phyloP scores from a whole-genome alignment of 768 basidiomycete genomes.

The Astraeus odoratus region DNA sequence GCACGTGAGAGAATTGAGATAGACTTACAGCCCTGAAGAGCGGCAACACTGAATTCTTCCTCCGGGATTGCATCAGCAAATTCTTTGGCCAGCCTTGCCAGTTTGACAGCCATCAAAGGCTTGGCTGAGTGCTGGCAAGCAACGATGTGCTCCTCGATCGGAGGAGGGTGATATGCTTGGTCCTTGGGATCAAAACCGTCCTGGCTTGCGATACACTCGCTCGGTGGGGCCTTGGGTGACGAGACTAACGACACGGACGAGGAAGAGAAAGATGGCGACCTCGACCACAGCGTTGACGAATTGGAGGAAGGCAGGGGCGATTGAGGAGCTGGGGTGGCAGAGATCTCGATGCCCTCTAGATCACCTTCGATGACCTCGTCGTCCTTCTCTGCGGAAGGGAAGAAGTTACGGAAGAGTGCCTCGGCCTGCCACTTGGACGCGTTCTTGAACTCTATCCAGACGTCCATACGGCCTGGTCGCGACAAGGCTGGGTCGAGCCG shows the following conservation, averaged over 20 bases:
- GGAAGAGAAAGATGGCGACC: slow-evolving; percentile 39
- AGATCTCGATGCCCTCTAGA: slow-evolving; percentile 40
- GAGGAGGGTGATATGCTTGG: slow-evolving; percentile 57
- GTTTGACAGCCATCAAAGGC: slow-evolving; percentile 56
- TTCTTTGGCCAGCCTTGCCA: slow-evolving; percentile 62
- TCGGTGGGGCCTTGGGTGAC: slow-evolving; percentile 23
- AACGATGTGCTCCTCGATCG: slow-evolving; percentile 51
- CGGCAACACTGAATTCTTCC: slow-evolving; percentile 83
- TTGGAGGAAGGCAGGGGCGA: slow-evolving; percentile 34
- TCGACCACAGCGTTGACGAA: slow-evolving; percentile 41
- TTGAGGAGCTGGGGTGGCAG: slow-evolving; percentile 31
- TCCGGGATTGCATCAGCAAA: slow-evolving; percentile 83
- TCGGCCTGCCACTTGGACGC: slow-evolving; percentile 83
- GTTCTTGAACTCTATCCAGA: slow-evolving; percentile 88
- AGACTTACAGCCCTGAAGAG: slow-evolving; percentile 82
- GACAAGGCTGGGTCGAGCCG: slow-evolving; percentile 84
- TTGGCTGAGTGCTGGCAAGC: slow-evolving; percentile 56
- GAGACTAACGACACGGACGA: slow-evolving; percentile 33
- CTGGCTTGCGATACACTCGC: slow-evolving; percentile 10
- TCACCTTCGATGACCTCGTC: slow-evolving; percentile 32
- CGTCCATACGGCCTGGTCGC: slow-evolving; percentile 90
- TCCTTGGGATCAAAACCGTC: slow-evolving; percentile 47
- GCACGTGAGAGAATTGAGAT: slow-evolving; percentile 13
- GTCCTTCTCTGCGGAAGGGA: slow-evolving; percentile 66
- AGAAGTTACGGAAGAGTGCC: slow-evolving; percentile 84